These are phyloP conservation scores for Candida oleophila DNA, from an alignment of 805 yeast species.

Conservation along the genomic window DNA sequence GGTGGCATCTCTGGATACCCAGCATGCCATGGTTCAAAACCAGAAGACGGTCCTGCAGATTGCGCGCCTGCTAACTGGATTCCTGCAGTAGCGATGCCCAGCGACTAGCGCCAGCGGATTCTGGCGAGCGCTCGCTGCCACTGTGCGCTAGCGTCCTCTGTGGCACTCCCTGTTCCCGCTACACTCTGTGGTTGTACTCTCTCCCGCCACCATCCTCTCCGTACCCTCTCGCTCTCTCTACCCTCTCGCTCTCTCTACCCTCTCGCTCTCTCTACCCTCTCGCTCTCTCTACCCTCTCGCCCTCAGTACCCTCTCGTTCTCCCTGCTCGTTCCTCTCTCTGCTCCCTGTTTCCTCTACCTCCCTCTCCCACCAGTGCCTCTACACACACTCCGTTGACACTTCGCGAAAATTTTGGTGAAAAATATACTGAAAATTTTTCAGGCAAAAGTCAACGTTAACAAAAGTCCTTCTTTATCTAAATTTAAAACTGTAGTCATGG, in stretches of 20 bases:
- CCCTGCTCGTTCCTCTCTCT: neutral
- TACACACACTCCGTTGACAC: too few species aligned
- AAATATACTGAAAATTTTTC: slow-evolving; percentile 7
- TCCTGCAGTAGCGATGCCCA: too few species aligned
- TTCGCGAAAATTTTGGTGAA: slow-evolving; percentile 6
- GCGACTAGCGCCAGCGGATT: too few species aligned
- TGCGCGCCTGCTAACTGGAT: too few species aligned
- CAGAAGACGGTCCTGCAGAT: too few species aligned
- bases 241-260: neutral
- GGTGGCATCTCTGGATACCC: too few species aligned
- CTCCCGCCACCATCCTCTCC: neutral
- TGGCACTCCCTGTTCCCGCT: neutral
- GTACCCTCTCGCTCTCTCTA: neutral
- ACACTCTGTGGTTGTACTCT: neutral
- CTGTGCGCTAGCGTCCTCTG: neutral
- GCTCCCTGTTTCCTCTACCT: too few species aligned
- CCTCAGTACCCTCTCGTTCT: neutral
- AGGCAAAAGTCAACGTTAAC: slow-evolving; percentile 6
- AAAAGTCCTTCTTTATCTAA: neutral
- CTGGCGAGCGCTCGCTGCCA: too few species aligned
- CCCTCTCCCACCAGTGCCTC: neutral
- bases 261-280: neutral
- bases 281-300: neutral
- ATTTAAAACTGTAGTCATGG: slow-evolving; percentile 37
- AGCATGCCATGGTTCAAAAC: too few species aligned